A percentile compares a stretch with the other conserved stretches of the same genome.
Evolutionary conservation across 345 rosid genomes (phyloP).

Genomic region (Salix dunnii): DNA sequence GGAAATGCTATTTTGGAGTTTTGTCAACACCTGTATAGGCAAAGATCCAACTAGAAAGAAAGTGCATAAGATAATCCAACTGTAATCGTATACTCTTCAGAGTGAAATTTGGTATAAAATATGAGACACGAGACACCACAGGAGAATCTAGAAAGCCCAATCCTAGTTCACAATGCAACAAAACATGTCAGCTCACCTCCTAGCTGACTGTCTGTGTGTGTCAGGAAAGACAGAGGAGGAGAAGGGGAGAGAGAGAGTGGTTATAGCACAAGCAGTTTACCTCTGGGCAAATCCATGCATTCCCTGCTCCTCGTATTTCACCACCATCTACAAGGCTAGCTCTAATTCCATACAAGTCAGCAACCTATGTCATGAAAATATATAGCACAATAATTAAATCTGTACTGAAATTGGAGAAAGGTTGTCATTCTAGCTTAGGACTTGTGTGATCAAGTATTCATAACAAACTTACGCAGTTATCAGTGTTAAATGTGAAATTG

Average conservation of each 20-base stretch:
- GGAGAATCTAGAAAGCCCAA: not conserved
- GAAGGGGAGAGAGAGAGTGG: not conserved
- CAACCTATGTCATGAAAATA: conserved; percentile 53
- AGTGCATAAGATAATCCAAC: not conserved
- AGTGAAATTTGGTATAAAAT: not conserved
- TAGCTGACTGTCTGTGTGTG: no score
- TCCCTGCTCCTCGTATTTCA: conserved; percentile 97
- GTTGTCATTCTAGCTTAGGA: not conserved
- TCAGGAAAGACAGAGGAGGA: not conserved
- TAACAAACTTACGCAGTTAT: conserved; percentile 72
- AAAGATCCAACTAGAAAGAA: not conserved
- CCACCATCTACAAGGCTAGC: conserved; percentile 99
- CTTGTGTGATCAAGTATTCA: not conserved
- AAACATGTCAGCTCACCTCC: not conserved
- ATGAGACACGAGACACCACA: not conserved
- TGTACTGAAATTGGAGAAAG: not conserved
- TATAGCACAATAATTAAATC: not conserved
- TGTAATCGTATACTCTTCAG: not conserved
- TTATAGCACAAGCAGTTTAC: conserved; percentile 34
- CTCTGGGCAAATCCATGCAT: conserved; percentile 99
- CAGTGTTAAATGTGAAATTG: conserved; percentile 90
- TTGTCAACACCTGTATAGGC: no score
- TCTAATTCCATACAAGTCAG: conserved; percentile 94
- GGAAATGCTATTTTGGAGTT: no score
- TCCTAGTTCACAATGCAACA: not conserved